Percentiles rank a stretch among this genome's conserved stretches.
Conservation (phyloP, 2,329 filamentous ascomycete genomes). For the Pseudogymnoascus verrucosus region DNA sequence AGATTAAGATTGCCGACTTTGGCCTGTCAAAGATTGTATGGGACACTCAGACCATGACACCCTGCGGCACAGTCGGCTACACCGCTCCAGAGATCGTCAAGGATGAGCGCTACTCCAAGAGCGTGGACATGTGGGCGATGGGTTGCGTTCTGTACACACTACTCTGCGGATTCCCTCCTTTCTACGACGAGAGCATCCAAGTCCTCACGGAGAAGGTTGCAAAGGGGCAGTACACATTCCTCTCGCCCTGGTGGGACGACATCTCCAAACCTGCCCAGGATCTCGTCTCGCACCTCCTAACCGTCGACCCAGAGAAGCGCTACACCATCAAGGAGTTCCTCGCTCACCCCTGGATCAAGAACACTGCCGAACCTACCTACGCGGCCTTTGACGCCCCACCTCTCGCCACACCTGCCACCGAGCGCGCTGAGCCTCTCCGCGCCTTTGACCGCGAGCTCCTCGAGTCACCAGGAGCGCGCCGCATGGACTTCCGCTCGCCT, state of each 20-base stretch:
- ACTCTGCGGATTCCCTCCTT: slow-evolving; percentile 94
- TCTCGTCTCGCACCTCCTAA: slow-evolving; percentile 84
- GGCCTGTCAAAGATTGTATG: slow-evolving; percentile 96
- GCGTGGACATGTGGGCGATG: slow-evolving; percentile 98
- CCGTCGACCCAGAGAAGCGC: slow-evolving; percentile 89
- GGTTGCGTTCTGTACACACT: slow-evolving; percentile 96
- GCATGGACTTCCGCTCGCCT: slow-evolving; percentile 89
- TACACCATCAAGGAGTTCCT: slow-evolving; percentile 92
- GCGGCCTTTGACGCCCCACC: slow-evolving; percentile 63
- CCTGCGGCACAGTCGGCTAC: slow-evolving; percentile 97
- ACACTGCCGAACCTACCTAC: slow-evolving; percentile 58
- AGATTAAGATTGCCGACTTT: slow-evolving; percentile 97
- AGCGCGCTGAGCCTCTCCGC: slow-evolving; percentile 32
- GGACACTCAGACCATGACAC: slow-evolving; percentile 97
- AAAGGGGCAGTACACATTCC: slow-evolving; percentile 90
- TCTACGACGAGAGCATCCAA: slow-evolving; percentile 97
- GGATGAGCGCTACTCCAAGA: slow-evolving; percentile 97
- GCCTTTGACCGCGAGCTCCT: slow-evolving; percentile 50
- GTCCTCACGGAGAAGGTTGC: slow-evolving; percentile 96
- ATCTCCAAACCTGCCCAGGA: slow-evolving; percentile 94
- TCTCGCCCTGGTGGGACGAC: slow-evolving; percentile 99
- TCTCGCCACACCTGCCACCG: slow-evolving; percentile 56
- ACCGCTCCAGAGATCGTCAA: slow-evolving; percentile 98
- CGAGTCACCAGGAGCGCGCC: slow-evolving; percentile 52
- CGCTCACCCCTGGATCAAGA: slow-evolving; percentile 85